phyloP scores from a whole-genome alignment of 164 flowering plant genomes.

The Dillenia suffruticosa region DNA sequence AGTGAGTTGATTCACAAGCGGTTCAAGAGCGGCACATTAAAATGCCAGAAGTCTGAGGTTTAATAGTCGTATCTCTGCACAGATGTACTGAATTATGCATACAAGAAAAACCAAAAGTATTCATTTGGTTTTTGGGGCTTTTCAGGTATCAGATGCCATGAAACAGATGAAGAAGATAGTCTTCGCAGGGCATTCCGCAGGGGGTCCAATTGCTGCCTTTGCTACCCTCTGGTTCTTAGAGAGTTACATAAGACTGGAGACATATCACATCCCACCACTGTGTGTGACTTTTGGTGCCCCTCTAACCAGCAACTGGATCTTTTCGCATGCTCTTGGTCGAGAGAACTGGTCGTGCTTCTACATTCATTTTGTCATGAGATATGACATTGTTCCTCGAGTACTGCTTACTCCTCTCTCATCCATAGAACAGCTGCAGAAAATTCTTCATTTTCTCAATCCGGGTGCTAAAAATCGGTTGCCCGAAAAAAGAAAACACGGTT shows the following conservation, averaged over 20 bases:
- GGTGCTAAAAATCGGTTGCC: too few relatives aligned
- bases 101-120: neutral
- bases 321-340: slow-evolving; percentile 63
- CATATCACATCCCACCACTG: slow-evolving; percentile 13
- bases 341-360: slow-evolving; percentile 63
- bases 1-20: too few relatives aligned
- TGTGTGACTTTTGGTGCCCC: slow-evolving; percentile 88
- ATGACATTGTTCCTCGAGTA: slow-evolving; percentile 69
- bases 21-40: too few relatives aligned
- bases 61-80: too few relatives aligned
- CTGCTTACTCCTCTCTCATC: slow-evolving; percentile 50
- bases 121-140: slow-evolving; percentile 3
- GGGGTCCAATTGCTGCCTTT: slow-evolving; percentile 59
- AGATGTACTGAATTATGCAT: neutral
- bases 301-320: slow-evolving; percentile 46
- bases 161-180: slow-evolving; percentile 40
- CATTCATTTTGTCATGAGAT: slow-evolving; percentile 46
- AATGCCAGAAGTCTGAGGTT: too few relatives aligned
- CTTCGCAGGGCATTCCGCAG: slow-evolving; percentile 81
- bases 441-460: slow-evolving; percentile 35
- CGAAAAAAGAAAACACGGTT: too few relatives aligned
- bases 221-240: slow-evolving; percentile 73
- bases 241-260: slow-evolving; percentile 12
- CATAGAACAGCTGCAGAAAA: slow-evolving; percentile 23
- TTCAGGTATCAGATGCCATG: slow-evolving; percentile 52